phyloP scores from a whole-genome alignment of 768 basidiomycete genomes.

The Suillus bovinus region DNA sequence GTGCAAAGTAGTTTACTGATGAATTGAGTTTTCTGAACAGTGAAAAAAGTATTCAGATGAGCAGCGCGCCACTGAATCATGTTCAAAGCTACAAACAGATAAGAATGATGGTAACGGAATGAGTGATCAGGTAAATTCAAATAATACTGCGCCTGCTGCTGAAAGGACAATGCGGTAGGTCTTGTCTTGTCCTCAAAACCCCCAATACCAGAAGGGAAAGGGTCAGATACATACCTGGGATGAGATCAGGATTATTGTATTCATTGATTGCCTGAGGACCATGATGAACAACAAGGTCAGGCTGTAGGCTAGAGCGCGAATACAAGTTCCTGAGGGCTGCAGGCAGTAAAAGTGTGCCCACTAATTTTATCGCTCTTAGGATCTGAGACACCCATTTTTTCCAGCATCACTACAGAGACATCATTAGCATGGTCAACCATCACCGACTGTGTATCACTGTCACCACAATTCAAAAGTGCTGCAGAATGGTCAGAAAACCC shows the following conservation, averaged over 20 bases:
- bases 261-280: conserved; percentile 23
- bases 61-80: conserved; percentile 24
- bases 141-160: conserved; percentile 24
- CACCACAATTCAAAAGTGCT: not conserved
- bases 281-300: conserved; percentile 24
- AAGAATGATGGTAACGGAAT: conserved; percentile 27
- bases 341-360: conserved; percentile 21
- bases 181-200: conserved; percentile 27
- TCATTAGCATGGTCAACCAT: too few species aligned
- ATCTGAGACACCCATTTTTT: too few species aligned
- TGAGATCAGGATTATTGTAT: conserved; percentile 29
- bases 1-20: too few species aligned
- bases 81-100: conserved; percentile 29
- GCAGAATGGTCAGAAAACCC: conserved; percentile 26
- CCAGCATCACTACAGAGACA: too few species aligned
- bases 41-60: conserved; percentile 26
- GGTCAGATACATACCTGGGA: conserved; percentile 33
- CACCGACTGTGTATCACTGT: too few species aligned
- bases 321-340: conserved; percentile 25
- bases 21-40: not conserved
- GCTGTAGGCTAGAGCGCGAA: not conserved
- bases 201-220: conserved; percentile 31
- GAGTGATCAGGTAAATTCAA: conserved; percentile 21
- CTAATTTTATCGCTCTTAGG: too few species aligned
- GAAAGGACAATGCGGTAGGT: conserved; percentile 14